These are phyloP conservation scores for Pseudotulostoma volvatum DNA, from an alignment of 495 filamentous ascomycete genomes.

Conservation along the genomic window DNA sequence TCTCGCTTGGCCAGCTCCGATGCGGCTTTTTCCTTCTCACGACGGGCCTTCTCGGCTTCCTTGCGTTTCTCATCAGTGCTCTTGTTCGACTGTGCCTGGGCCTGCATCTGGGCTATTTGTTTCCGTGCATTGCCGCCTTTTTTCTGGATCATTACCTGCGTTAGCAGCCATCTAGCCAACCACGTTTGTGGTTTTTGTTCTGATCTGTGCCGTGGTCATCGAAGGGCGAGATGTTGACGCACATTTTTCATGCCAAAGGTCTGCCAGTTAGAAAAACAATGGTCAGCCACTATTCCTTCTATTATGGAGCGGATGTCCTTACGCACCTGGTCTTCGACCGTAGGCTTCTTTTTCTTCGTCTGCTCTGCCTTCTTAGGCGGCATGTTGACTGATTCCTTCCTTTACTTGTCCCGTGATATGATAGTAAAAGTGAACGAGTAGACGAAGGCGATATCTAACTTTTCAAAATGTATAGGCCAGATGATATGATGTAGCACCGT, in stretches of 20 bases:
- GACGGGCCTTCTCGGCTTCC: constrained; percentile 72
- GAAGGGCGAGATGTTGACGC: constrained; percentile 13
- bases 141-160: constrained; percentile 37
- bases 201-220: constrained; percentile 4
- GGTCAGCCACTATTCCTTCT: constrained; percentile 7
- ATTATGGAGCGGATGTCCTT: constrained; percentile 1
- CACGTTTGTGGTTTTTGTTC: too few relatives aligned
- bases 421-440: too few relatives aligned
- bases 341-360: constrained; percentile 55
- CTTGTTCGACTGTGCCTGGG: constrained; percentile 52
- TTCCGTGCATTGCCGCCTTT: constrained; percentile 83
- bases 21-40: constrained; percentile 77
- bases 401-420: too few relatives aligned
- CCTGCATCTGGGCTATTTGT: constrained; percentile 65
- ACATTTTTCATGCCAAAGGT: constrained; percentile 99
- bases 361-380: constrained; percentile 64
- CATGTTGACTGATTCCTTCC: constrained; percentile 43
- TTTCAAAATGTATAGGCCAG: not conserved
- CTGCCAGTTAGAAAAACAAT: constrained; percentile 12
- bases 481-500: not conserved
- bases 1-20: constrained; percentile 66
- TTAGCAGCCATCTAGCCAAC: too few relatives aligned
- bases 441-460: too few relatives aligned
- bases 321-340: constrained; percentile 69
- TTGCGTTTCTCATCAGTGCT: constrained; percentile 73